Percentiles rank a stretch among this genome's conserved stretches.
Conservation (phyloP, 2,329 filamentous ascomycete genomes). For the Plectosphaerella plurivora region DNA sequence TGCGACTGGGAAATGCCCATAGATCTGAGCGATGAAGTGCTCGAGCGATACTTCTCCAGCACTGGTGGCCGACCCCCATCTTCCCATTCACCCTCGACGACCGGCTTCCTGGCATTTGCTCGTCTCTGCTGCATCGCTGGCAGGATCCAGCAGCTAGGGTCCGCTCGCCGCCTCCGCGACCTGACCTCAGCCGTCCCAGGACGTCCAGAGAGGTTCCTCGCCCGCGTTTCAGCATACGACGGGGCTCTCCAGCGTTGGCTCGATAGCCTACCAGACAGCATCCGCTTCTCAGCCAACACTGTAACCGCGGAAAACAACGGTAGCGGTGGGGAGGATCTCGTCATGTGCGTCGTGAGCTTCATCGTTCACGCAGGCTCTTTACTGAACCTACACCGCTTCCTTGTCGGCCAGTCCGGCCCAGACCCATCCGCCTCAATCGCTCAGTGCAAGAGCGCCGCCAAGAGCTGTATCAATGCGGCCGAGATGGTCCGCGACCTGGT, state of each 20-base stretch:
- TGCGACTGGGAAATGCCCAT: slow-evolving; percentile 21
- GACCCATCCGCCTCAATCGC: not conserved
- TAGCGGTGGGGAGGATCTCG: slow-evolving; percentile 9
- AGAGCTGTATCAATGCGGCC: slow-evolving; percentile 19
- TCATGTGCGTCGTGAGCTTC: slow-evolving; percentile 23
- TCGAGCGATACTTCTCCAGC: slow-evolving; percentile 9
- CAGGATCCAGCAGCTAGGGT: slow-evolving; percentile 17
- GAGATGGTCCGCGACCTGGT: slow-evolving; percentile 19
- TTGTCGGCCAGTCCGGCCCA: no score
- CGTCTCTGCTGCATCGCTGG: slow-evolving; percentile 19
- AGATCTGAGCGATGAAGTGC: slow-evolving; percentile 17
- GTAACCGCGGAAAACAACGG: slow-evolving; percentile 3
- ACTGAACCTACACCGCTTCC: slow-evolving; percentile 30
- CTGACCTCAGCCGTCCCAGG: slow-evolving; percentile 2
- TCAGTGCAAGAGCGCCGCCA: slow-evolving; percentile 19
- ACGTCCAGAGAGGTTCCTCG: slow-evolving; percentile 2
- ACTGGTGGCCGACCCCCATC: not conserved
- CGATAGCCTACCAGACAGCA: slow-evolving; percentile 15
- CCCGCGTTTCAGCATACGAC: slow-evolving; percentile 11
- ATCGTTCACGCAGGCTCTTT: slow-evolving; percentile 21
- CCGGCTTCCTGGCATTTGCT: slow-evolving; percentile 21
- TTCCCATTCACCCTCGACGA: slow-evolving; percentile 5
- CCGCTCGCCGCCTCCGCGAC: slow-evolving; percentile 11
- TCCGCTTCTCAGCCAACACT: slow-evolving; percentile 19
- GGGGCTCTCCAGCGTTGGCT: slow-evolving; percentile 14